A percentile compares a stretch with the other conserved stretches of the same genome.
phyloP scores from a whole-genome alignment of 768 basidiomycete species.

The Leucocoprinus leucothites region DNA sequence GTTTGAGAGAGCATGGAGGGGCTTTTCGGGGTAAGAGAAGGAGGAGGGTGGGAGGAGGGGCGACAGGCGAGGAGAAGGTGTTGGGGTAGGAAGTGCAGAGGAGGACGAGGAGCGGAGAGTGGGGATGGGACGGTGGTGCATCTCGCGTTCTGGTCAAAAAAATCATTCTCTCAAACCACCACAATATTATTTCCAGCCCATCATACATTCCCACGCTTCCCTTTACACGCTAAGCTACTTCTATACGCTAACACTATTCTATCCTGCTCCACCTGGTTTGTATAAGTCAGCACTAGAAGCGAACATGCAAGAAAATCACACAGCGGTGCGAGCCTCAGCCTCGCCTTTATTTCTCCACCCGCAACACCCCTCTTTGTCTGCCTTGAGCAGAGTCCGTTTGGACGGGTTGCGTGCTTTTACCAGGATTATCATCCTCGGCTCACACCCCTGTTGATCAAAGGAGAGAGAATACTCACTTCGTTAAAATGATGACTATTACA shows the following conservation, averaged over 20 bases:
- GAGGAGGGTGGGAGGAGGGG: slow-evolving; percentile 51
- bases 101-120: slow-evolving; percentile 51
- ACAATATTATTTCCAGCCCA: slow-evolving; percentile 2
- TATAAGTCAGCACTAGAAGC: not conserved
- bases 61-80: slow-evolving; percentile 39
- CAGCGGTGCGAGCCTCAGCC: slow-evolving; percentile 56
- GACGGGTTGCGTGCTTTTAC: slow-evolving; percentile 82
- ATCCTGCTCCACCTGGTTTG: not conserved
- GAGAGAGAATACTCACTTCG: too few species aligned
- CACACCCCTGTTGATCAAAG: slow-evolving; percentile 16
- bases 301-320: not conserved
- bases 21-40: slow-evolving; percentile 39
- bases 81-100: slow-evolving; percentile 26
- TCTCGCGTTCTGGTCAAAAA: slow-evolving; percentile 18
- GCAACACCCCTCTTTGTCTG: slow-evolving; percentile 55
- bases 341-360: slow-evolving; percentile 85
- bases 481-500: slow-evolving; percentile 18
- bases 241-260: not conserved
- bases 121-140: slow-evolving; percentile 62
- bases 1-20: slow-evolving; percentile 24
- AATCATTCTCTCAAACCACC: not conserved
- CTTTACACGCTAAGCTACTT: not conserved
- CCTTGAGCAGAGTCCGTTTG: slow-evolving; percentile 29
- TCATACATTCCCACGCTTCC: slow-evolving; percentile 4
- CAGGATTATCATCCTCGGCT: slow-evolving; percentile 81